Evolutionary conservation across 116 monocot genomes (phyloP).

Genomic region (Posidonia oceanica): DNA sequence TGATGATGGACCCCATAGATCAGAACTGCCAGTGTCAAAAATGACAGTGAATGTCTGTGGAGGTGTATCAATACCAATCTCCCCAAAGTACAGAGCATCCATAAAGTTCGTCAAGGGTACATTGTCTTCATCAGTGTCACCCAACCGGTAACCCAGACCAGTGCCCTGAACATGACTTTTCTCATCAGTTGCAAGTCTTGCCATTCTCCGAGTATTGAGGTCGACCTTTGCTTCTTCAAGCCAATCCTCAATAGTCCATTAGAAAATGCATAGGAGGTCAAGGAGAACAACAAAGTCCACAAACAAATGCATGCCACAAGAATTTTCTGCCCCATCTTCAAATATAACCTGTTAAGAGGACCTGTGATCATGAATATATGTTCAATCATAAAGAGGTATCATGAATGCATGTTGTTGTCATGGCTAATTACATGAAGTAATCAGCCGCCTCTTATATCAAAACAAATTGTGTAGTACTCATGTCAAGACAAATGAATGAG

Average conservation of each 20-base stretch:
- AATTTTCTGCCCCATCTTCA: constrained; percentile 24
- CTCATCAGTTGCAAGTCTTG: constrained; percentile 20
- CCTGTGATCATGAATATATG: too few relatives aligned
- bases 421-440: too few relatives aligned
- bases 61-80: constrained; percentile 67
- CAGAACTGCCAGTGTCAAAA: constrained; percentile 90
- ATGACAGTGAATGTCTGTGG: constrained; percentile 79
- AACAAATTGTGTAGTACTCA: too few relatives aligned
- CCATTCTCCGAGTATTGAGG: constrained; percentile 15
- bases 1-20: constrained; percentile 79
- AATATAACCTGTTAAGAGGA: background rate
- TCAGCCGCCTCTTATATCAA: too few relatives aligned
- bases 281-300: too few relatives aligned
- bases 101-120: constrained; percentile 70
- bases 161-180: background rate
- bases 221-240: constrained; percentile 46
- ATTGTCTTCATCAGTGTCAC: constrained; percentile 33
- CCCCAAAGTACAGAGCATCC: constrained; percentile 89
- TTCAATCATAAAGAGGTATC: too few relatives aligned
- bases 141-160: constrained; percentile 7
- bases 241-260: constrained; percentile 41
- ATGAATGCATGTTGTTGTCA: too few relatives aligned
- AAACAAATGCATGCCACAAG: constrained; percentile 1
- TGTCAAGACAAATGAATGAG: too few relatives aligned
- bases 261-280: constrained; percentile 46